Percentiles rank a stretch among this genome's conserved stretches.
Evolutionary conservation across 2,329 filamentous ascomycete species (phyloP).

Genomic region (Cadophora sp.): DNA sequence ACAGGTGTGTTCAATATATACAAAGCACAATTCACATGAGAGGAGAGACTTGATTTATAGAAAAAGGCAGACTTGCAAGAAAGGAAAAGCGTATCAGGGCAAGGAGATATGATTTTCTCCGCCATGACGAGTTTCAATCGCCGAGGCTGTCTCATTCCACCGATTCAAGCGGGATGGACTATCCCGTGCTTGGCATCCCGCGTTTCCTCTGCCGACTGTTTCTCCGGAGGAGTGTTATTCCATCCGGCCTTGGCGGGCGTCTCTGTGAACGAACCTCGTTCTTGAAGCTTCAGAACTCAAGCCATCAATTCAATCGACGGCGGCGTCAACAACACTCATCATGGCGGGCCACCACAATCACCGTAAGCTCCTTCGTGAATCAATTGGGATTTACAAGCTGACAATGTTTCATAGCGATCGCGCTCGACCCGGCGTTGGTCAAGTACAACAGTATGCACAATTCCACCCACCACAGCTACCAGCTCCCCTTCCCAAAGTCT

Average conservation of each 20-base stretch:
- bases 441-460: constrained; percentile 58
- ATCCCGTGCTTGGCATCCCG: constrained; percentile 1
- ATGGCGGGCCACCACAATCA: constrained; percentile 58
- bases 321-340: constrained; percentile 38
- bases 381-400: constrained; percentile 24
- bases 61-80: no score
- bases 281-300: background rate
- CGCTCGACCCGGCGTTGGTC: constrained; percentile 56
- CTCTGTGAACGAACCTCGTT: constrained; percentile 16
- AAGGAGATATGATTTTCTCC: constrained; percentile 1
- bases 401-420: constrained; percentile 36
- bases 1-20: background rate
- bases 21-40: no score
- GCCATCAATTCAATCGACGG: constrained; percentile 25
- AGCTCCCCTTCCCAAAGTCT: background rate
- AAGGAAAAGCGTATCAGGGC: background rate
- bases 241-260: background rate
- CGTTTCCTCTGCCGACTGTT: background rate
- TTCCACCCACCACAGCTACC: constrained; percentile 13
- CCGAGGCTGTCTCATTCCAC: constrained; percentile 6
- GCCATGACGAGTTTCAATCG: background rate
- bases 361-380: constrained; percentile 43
- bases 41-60: no score
- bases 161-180: background rate
- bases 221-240: background rate